A percentile compares a stretch with the other conserved stretches of the same genome.
Conservation (phyloP, 305 asterid species). For the Fraxinus paxiana region DNA sequence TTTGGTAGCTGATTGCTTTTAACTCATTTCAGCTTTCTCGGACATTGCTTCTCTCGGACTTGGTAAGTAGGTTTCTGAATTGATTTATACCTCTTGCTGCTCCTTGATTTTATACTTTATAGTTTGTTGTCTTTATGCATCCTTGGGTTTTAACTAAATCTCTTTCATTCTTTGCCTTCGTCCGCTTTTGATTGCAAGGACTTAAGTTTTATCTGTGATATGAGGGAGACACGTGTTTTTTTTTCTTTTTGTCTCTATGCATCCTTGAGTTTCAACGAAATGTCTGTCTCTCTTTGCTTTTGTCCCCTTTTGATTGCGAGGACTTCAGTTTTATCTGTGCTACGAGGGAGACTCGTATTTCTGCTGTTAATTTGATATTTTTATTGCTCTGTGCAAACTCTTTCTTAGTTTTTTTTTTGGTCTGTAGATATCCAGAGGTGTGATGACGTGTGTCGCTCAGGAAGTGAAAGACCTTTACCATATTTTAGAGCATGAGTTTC, state of each 20-base stretch:
- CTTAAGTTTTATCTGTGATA: neutral
- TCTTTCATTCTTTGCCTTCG: neutral
- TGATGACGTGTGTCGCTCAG: constrained; percentile 72
- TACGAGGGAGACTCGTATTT: neutral
- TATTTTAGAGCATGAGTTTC: constrained; percentile 66
- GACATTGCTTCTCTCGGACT: constrained; percentile 64
- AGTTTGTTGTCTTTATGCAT: constrained; percentile 12
- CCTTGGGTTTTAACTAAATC: neutral
- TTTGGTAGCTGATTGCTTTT: constrained; percentile 22
- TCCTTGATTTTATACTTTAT: neutral
- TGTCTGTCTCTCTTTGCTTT: neutral
- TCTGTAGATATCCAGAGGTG: constrained; percentile 73
- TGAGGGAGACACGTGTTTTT: neutral
- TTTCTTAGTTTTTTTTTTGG: constrained; percentile 15
- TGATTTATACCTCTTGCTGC: neutral
- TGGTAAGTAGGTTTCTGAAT: constrained; percentile 49
- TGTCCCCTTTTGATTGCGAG: neutral
- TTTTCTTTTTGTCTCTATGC: constrained; percentile 1
- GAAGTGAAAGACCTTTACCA: constrained; percentile 88
- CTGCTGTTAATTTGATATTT: neutral
- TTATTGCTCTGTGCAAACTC: neutral
- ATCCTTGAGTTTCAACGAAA: neutral
- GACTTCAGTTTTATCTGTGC: neutral
- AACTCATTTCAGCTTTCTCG: constrained; percentile 70
- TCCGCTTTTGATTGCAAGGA: neutral